Evolutionary conservation across 1,284 basidiomycete genomes (phyloP), one percentile per base, ranked within the genome.

Genomic region (Boletus mariae): DNA sequence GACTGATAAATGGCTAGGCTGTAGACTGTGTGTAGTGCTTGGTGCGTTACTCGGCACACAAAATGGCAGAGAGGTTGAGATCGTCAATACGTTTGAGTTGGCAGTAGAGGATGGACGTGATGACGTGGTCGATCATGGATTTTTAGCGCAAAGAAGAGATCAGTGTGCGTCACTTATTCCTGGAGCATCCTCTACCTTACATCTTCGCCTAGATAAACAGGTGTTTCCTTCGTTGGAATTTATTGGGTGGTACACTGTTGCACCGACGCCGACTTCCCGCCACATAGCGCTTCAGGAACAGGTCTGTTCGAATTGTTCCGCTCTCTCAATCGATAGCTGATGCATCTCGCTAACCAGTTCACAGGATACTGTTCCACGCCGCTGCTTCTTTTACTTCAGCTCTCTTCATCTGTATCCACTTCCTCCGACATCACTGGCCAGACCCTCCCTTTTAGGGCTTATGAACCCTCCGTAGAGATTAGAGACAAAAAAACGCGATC

Each of bases 221-320:
- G 94, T 98, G 13, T 99, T 99, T 70, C 97, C 96, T 4, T 93
- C 94, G 0, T 80, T 98, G 45, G 94, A 97, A 62, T 85, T 99
- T 61, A 89, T 99, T 43, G 96, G 96, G 13, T 99, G 96, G 96
- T 99, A 99, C 70, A 90, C 91, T 0, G 84, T 94, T 50, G 87
- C 92, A 11, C 68, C 78, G 7, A 73, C 78, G 12, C 94, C 93
- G 0, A 85, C 85, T 1, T 62, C 80, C 8, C 76, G 76, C 25
- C 94, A 98, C 65, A 83, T 94, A 47, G 76, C 80, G 1, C 77
- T 98, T 12, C 94, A 98, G 67, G 85, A 91, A 64, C 92, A 96
- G 76, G 92, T 89, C 53, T 34, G 77, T 56, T 48, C 8, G 29
- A 31, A 25, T 7, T 45, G 10, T 28, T 20, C 11, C n/a, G 2